Base-by-base conservation (phyloP, 371 early-diverging fungal genomes). In the Mortierella sp. region DNA sequence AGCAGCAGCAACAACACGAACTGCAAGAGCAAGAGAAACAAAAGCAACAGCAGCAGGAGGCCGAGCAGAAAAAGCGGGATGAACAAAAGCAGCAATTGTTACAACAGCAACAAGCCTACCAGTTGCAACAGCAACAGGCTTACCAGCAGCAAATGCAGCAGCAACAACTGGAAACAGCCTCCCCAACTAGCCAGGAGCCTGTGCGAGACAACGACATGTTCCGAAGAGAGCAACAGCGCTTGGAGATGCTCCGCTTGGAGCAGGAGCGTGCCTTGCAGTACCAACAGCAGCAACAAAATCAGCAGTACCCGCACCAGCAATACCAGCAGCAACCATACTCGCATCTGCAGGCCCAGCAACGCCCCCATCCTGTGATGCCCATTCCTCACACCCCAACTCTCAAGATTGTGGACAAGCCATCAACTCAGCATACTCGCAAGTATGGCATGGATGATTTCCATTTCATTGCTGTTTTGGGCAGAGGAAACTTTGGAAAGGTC, bases 401-500 rank as follows among this genome's bases (percentile, higher is more conserved):
- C 63, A 84, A 84, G 79, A 84, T 84, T 71, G 80, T 84, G 45
- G 74, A 84, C 79, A 84, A 84, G 77, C 85, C 80, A 34, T 77
- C 79, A 1, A 19, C 55, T 26, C 72, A 83, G 54, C 75, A 70
- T 26, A 74, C 80, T 26, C 88, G 86, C 58, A 90, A 91, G 73
- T 81, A 87, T 50, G 87, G 86, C 3, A 75, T 92, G 75, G 88
- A 89, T 11, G 97, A 98, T 87, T 99, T 98, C 83, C 90, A 92
- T 73, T 96, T 99, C 77, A 70, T 97, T 68, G 95, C 96, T 63
- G 98, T 98, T 2, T 88, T 99, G 13, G 99, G 99, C 44, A 95
- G 94, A 82, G 99, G 99, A 42, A 97, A 96, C 87, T 99, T 98
- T 93, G 99, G 99, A 77, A 99, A 89, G 91, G 97, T 98, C 26